Conservation (phyloP, 1,284 basidiomycete species). For the Tilletia caries region DNA sequence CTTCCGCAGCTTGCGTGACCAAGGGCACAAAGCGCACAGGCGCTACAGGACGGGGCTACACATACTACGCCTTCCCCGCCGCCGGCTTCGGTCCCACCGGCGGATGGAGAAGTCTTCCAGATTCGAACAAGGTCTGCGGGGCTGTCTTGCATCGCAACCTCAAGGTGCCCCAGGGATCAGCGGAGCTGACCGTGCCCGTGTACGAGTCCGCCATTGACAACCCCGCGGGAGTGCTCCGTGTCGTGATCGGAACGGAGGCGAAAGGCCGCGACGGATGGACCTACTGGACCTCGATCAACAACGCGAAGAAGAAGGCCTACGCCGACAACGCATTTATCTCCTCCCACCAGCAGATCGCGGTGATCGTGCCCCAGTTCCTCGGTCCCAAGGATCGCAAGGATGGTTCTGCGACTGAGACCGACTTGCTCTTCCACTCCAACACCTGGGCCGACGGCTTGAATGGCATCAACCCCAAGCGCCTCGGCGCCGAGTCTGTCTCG, state of each 20-base stretch:
- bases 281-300: constrained; percentile 7
- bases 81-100: background rate
- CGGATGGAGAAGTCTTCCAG: constrained; percentile 7
- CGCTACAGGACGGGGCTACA: constrained; percentile 19
- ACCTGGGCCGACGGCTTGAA: constrained; percentile 7
- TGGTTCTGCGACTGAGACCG: constrained; percentile 2
- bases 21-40: background rate
- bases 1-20: background rate
- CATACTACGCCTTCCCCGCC: background rate
- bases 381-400: background rate
- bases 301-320: constrained; percentile 12
- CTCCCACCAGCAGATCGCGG: constrained; percentile 1
- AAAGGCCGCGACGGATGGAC: constrained; percentile 14
- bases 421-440: constrained; percentile 9
- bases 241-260: constrained; percentile 4
- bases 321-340: constrained; percentile 1
- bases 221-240: background rate
- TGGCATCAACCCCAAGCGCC: constrained; percentile 8
- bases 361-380: constrained; percentile 12
- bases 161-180: background rate
- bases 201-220: constrained; percentile 4
- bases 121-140: constrained; percentile 1
- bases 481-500: background rate
- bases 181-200: constrained; percentile 2
- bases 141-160: constrained; percentile 6